phyloP scores from a whole-genome alignment of 371 early-diverging fungal species.

The Parasitella parasitica region DNA sequence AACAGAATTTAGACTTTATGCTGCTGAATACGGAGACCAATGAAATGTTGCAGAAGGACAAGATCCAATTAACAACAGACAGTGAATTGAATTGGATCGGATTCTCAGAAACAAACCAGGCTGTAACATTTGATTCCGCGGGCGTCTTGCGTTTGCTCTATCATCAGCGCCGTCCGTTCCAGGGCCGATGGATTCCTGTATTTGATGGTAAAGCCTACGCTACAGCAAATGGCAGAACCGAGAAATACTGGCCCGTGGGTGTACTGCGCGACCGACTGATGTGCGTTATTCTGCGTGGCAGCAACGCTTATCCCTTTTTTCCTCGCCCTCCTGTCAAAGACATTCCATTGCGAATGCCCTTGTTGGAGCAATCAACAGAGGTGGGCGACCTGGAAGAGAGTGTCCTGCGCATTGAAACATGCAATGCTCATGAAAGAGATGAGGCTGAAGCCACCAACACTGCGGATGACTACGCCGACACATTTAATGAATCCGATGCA shows the following conservation, averaged over 20 bases:
- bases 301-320: conserved; percentile 63
- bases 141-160: conserved; percentile 66
- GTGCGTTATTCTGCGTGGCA: conserved; percentile 62
- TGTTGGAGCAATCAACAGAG: conserved; percentile 36
- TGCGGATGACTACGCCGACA: conserved; percentile 40
- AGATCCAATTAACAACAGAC: conserved; percentile 65
- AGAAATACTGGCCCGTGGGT: conserved; percentile 80
- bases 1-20: conserved; percentile 67
- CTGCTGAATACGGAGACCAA: conserved; percentile 65
- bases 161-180: conserved; percentile 54
- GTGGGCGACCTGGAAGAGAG: conserved; percentile 65
- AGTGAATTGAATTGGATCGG: conserved; percentile 79
- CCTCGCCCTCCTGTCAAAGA: conserved; percentile 79
- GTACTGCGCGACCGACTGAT: conserved; percentile 59
- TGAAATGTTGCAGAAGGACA: conserved; percentile 59
- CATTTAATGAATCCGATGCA: conserved; percentile 45
- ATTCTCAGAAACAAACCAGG: conserved; percentile 77
- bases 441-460: conserved; percentile 47
- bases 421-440: conserved; percentile 49
- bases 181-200: conserved; percentile 76
- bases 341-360: conserved; percentile 71
- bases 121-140: conserved; percentile 67
- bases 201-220: conserved; percentile 57
- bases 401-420: conserved; percentile 43
- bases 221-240: conserved; percentile 24